phyloP scores from a whole-genome alignment of 305 asterid genomes.

The Plantago coronopus region DNA sequence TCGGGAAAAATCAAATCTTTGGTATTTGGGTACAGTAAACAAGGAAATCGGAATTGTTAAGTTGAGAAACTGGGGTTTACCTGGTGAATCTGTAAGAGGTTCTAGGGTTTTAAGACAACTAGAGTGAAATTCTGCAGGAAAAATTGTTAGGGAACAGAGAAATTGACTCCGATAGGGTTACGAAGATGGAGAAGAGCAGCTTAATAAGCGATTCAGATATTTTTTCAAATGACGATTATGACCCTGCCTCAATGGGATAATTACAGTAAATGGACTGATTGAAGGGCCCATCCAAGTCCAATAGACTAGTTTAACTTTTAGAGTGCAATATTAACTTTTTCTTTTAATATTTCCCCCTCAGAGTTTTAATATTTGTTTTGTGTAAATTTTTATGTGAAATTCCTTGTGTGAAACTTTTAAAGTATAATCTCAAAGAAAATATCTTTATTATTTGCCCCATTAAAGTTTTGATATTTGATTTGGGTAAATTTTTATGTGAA shows the following conservation, averaged over 20 bases:
- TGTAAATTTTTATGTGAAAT: too few species aligned
- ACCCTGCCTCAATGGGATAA: neutral
- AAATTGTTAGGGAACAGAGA: neutral
- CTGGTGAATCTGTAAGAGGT: neutral
- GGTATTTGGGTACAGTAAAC: neutral
- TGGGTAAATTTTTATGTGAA: too few species aligned
- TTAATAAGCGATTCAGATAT: neutral
- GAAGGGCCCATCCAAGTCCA: neutral
- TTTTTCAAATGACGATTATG: neutral
- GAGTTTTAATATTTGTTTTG: too few species aligned
- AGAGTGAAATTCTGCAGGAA: neutral
- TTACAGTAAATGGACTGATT: neutral
- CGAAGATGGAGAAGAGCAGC: neutral
- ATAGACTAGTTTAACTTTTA: too few species aligned
- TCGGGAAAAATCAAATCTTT: conserved; percentile 12
- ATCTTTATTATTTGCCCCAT: too few species aligned
- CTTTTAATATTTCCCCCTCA: too few species aligned
- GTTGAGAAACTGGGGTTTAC: conserved; percentile 3
- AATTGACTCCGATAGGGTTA: conserved; percentile 8
- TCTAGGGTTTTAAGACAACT: conserved; percentile 2
- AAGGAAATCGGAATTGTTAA: neutral
- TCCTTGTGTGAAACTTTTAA: too few species aligned
- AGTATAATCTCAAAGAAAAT: too few species aligned
- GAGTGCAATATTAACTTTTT: too few species aligned
- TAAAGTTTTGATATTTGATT: too few species aligned